Percentiles rank a stretch among this genome's conserved stretches.
Conservation (phyloP, 495 filamentous ascomycete genomes). For the Jackrogersella multiformis region DNA sequence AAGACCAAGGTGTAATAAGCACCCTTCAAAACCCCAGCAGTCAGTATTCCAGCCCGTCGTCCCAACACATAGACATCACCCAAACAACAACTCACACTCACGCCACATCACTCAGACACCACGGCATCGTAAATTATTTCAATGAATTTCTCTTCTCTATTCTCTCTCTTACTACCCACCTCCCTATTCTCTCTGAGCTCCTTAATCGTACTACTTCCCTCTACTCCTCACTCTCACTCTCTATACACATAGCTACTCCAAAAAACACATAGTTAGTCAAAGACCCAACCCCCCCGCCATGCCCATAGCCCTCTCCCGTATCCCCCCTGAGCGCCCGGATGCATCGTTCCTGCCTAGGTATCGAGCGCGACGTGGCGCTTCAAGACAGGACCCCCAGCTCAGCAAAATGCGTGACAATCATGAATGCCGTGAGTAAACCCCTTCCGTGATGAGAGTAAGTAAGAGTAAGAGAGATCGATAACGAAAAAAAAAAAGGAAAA, state of each 20-base stretch:
- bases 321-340: not conserved
- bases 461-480: not conserved
- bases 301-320: not conserved
- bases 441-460: not conserved
- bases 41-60: no score
- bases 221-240: not conserved
- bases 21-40: no score
- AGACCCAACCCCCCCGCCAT: not conserved
- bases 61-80: no score
- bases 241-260: not conserved
- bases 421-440: conserved; percentile 4
- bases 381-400: not conserved
- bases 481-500: not conserved
- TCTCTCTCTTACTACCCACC: not conserved
- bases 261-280: not conserved
- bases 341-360: conserved; percentile 6
- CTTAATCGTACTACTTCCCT: not conserved
- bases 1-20: no score
- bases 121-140: not conserved
- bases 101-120: not conserved
- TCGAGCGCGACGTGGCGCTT: not conserved
- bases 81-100: no score
- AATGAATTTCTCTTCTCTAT: not conserved
- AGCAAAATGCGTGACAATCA: conserved; percentile 2
- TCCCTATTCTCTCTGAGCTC: not conserved